phyloP scores from a whole-genome alignment of 805 yeast genomes.

The Nakazawaea wickerhamii region DNA sequence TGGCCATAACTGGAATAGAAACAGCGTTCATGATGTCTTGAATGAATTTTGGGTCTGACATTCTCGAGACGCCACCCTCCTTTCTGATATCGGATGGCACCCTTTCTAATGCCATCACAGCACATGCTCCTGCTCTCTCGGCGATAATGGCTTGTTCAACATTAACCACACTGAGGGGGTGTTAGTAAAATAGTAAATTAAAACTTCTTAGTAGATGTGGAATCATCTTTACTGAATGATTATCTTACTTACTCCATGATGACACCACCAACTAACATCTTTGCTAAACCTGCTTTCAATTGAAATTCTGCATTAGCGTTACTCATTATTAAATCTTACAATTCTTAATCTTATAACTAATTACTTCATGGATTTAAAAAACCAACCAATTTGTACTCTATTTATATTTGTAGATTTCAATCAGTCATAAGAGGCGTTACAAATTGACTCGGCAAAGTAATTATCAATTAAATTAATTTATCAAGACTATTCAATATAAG shows the following conservation, averaged over 20 bases:
- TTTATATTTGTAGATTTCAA: too few relatives aligned
- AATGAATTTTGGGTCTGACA: conserved; percentile 83
- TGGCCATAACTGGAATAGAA: conserved; percentile 78
- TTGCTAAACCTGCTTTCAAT: conserved; percentile 76
- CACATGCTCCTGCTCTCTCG: conserved; percentile 81
- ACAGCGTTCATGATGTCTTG: conserved; percentile 66
- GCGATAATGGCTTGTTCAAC: conserved; percentile 79
- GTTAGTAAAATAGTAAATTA: too few relatives aligned
- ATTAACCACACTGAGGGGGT: conserved; percentile 62
- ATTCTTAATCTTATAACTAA: too few relatives aligned
- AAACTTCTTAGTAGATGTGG: too few relatives aligned
- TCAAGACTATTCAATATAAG: too few relatives aligned
- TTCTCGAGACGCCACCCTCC: conserved; percentile 77
- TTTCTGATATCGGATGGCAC: conserved; percentile 84
- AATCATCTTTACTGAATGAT: too few relatives aligned
- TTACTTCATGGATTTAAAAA: too few relatives aligned
- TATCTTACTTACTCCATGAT: conserved; percentile 43
- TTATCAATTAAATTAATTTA: too few relatives aligned
- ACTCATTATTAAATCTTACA: neutral
- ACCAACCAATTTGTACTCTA: too few relatives aligned
- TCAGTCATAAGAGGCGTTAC: too few relatives aligned
- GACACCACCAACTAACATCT: conserved; percentile 79
- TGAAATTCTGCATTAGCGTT: conserved; percentile 30
- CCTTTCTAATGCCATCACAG: conserved; percentile 83
- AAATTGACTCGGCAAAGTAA: too few relatives aligned